phyloP scores from a whole-genome alignment of 176 grass and related monocot genomes.

The Carex myosuroides region DNA sequence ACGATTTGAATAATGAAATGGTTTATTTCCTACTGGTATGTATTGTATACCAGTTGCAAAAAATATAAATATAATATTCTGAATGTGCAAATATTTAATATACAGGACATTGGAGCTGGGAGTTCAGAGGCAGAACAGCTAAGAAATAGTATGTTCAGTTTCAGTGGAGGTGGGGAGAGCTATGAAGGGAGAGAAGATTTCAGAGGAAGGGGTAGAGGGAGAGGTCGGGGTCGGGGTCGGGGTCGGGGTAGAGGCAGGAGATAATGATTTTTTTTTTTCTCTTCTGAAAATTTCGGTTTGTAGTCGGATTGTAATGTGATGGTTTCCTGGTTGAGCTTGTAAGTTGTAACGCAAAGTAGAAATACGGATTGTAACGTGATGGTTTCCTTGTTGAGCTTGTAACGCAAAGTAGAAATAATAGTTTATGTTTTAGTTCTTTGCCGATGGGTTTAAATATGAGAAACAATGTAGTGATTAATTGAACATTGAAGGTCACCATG shows the following conservation, averaged over 20 bases:
- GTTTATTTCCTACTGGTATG: neutral
- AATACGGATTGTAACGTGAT: neutral
- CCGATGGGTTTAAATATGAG: neutral
- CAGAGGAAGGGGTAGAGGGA: conserved; percentile 39
- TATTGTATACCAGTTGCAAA: neutral
- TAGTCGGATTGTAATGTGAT: neutral
- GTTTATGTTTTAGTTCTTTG: neutral
- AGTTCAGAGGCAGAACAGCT: conserved; percentile 55
- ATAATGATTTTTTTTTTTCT: conserved; percentile 9
- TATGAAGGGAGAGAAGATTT: conserved; percentile 40
- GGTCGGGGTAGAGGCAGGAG: conserved; percentile 41
- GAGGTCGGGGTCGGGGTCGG: conserved; percentile 34
- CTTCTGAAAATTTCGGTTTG: neutral
- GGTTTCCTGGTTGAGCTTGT: no score
- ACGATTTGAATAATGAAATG: neutral
- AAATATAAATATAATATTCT: neutral
- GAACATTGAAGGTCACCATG: neutral
- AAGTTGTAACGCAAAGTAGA: neutral
- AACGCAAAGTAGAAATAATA: neutral
- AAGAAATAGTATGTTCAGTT: conserved; percentile 83
- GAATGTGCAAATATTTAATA: neutral
- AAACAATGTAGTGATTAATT: no score
- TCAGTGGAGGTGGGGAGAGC: conserved; percentile 43
- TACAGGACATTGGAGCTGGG: conserved; percentile 27
- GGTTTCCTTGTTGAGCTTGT: neutral